phyloP scores from a whole-genome alignment of 768 basidiomycete genomes.

The Cystoderma amianthinum region DNA sequence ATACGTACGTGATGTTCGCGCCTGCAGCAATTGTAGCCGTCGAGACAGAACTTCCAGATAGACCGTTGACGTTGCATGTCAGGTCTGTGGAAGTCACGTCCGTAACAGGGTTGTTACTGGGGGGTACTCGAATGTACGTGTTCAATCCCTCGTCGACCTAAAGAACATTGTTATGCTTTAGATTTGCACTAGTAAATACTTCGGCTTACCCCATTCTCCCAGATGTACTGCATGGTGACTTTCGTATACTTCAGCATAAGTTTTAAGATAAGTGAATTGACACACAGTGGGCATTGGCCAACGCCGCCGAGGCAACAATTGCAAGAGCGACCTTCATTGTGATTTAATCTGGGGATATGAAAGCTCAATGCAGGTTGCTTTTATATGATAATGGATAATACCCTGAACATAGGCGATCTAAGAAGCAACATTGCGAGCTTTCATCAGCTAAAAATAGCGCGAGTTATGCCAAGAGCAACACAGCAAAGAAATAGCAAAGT shows the following conservation, averaged over 20 bases:
- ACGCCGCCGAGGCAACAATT: conserved; percentile 25
- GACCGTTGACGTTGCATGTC: conserved; percentile 46
- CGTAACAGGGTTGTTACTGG: conserved; percentile 49
- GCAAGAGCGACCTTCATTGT: conserved; percentile 29
- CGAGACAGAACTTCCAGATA: conserved; percentile 28
- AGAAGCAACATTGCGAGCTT: no score
- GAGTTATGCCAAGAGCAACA: no score
- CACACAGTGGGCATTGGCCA: conserved; percentile 34
- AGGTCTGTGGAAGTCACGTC: conserved; percentile 47
- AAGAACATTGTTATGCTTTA: neutral
- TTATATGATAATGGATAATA: no score
- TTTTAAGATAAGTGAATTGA: neutral
- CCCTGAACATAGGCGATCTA: no score
- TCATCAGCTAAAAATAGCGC: no score
- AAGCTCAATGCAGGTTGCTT: neutral
- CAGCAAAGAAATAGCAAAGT: no score
- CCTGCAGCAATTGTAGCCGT: conserved; percentile 38
- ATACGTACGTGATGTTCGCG: conserved; percentile 29
- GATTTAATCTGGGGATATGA: conserved; percentile 5
- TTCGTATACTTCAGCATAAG: conserved; percentile 15
- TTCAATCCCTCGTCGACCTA: conserved; percentile 41
- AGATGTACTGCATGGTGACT: conserved; percentile 49
- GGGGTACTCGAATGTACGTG: conserved; percentile 36
- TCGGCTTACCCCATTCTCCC: conserved; percentile 36
- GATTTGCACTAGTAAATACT: neutral